A percentile compares a stretch with the other conserved stretches of the same genome.
Evolutionary conservation across 1,284 basidiomycete species (phyloP).

Genomic region (Sporisorium iseilematis-ciliati): DNA sequence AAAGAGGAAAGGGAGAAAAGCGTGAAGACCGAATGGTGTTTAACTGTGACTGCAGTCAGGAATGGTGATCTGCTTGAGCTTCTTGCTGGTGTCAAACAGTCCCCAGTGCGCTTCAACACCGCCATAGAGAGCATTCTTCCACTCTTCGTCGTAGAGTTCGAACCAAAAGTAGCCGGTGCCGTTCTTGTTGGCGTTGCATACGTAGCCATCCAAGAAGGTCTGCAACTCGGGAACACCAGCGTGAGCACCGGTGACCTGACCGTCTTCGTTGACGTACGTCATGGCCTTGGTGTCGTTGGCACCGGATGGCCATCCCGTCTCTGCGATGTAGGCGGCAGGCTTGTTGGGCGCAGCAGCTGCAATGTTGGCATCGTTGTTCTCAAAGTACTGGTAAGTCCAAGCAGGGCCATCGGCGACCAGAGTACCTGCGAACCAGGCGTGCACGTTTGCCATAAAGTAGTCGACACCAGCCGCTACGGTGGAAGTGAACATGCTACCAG

Average conservation of each 20-base stretch:
- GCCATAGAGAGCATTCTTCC: conserved; percentile 43
- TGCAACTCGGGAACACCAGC: conserved; percentile 38
- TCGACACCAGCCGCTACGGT: conserved; percentile 42
- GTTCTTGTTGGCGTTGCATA: conserved; percentile 42
- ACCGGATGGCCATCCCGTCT: conserved; percentile 43
- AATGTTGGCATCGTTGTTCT: conserved; percentile 27
- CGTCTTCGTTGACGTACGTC: conserved; percentile 36
- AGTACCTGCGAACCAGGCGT: conserved; percentile 48
- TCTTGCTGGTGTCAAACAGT: conserved; percentile 39
- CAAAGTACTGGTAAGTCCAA: conserved; percentile 46
- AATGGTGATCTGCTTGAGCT: conserved; percentile 39
- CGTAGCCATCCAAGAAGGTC: conserved; percentile 41
- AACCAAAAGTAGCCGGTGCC: conserved; percentile 46
- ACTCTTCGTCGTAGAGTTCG: conserved; percentile 44
- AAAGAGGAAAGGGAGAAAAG: too few species aligned
- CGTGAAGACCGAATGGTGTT: neutral
- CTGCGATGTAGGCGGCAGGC: conserved; percentile 46
- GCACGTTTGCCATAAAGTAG: conserved; percentile 50
- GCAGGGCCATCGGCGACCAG: conserved; percentile 32
- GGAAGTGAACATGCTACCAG: conserved; percentile 40
- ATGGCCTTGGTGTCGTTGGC: conserved; percentile 30
- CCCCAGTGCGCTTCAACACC: conserved; percentile 53
- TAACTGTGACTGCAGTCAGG: conserved; percentile 34
- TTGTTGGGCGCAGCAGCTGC: conserved; percentile 32
- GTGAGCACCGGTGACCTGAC: conserved; percentile 28